These are phyloP conservation scores for Lyophyllum shimeji DNA, from an alignment of 768 basidiomycete species.

Conservation along the genomic window DNA sequence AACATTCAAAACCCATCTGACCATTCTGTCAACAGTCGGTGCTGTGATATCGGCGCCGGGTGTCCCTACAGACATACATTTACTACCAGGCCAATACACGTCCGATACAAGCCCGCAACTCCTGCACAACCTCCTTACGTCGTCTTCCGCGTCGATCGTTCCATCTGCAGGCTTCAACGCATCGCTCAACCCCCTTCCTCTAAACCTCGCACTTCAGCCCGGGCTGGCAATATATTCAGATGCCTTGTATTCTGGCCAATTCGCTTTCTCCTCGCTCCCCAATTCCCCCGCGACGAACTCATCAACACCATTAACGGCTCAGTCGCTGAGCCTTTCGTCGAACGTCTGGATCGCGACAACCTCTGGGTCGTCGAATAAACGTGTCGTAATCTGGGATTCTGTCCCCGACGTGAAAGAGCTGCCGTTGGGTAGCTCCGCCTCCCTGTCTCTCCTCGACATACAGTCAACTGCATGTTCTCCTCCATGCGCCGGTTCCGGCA, in stretches of 20 bases:
- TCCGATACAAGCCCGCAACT: constrained; percentile 59
- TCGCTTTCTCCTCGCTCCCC: constrained; percentile 49
- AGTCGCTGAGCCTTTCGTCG: constrained; percentile 54
- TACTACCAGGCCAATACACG: constrained; percentile 64
- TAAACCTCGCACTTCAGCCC: constrained; percentile 54
- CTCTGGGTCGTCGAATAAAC: constrained; percentile 39
- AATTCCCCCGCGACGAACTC: constrained; percentile 35
- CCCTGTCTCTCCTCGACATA: constrained; percentile 59
- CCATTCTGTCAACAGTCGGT: constrained; percentile 44
- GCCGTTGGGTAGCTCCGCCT: constrained; percentile 44
- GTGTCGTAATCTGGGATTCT: constrained; percentile 76
- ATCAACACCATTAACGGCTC: constrained; percentile 40
- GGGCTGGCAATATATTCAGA: constrained; percentile 54
- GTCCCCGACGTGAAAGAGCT: constrained; percentile 76
- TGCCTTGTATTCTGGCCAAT: constrained; percentile 53
- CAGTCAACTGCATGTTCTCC: constrained; percentile 63
- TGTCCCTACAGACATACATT: constrained; percentile 42
- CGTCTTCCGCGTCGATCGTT: constrained; percentile 48
- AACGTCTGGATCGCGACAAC: constrained; percentile 57
- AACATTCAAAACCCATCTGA: background rate
- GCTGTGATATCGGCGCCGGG: constrained; percentile 52
- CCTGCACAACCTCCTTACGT: constrained; percentile 55
- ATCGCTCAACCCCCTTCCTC: constrained; percentile 45
- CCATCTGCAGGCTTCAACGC: constrained; percentile 58
- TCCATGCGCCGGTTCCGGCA: constrained; percentile 57